Percentiles rank a stretch among this genome's conserved stretches.
phyloP scores from a whole-genome alignment of 1,284 basidiomycete species.

The Ganoderma lingzhi region DNA sequence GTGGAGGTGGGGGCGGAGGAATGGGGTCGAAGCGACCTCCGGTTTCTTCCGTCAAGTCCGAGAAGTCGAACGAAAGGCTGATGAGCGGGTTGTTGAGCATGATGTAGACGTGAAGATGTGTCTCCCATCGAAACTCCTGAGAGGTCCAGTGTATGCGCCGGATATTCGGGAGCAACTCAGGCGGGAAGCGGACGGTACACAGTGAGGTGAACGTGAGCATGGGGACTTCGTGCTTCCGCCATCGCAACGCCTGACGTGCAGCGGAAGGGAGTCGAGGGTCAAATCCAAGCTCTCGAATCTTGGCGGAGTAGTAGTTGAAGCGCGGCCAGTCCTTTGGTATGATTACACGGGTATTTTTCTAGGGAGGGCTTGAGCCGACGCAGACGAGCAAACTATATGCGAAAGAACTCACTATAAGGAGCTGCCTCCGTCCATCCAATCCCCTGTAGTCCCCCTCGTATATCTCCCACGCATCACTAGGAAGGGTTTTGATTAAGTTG shows the following conservation, averaged over 20 bases:
- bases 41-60: not conserved
- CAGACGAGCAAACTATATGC: not conserved
- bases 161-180: constrained; percentile 22
- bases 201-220: constrained; percentile 9
- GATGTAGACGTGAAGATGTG: constrained; percentile 20
- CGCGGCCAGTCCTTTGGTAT: constrained; percentile 21
- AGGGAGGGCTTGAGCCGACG: not conserved
- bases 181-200: constrained; percentile 21
- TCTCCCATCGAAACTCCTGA: constrained; percentile 11
- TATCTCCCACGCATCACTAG: constrained; percentile 16
- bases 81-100: constrained; percentile 23
- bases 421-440: constrained; percentile 13
- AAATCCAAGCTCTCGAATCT: constrained; percentile 24
- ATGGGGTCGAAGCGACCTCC: constrained; percentile 5
- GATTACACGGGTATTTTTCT: constrained; percentile 21
- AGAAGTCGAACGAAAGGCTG: constrained; percentile 19
- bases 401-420: constrained; percentile 16
- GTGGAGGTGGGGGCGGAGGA: not conserved
- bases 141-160: constrained; percentile 22
- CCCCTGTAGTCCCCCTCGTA: constrained; percentile 3
- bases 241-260: not conserved
- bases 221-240: constrained; percentile 16
- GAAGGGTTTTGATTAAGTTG: constrained; percentile 26
- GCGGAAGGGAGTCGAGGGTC: constrained; percentile 20
- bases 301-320: constrained; percentile 24